Percentiles rank a stretch among this genome's conserved stretches.
These are phyloP conservation scores for Wallacemonas sp. DNA, from an alignment of 208 protist species.

Conservation along the genomic window DNA sequence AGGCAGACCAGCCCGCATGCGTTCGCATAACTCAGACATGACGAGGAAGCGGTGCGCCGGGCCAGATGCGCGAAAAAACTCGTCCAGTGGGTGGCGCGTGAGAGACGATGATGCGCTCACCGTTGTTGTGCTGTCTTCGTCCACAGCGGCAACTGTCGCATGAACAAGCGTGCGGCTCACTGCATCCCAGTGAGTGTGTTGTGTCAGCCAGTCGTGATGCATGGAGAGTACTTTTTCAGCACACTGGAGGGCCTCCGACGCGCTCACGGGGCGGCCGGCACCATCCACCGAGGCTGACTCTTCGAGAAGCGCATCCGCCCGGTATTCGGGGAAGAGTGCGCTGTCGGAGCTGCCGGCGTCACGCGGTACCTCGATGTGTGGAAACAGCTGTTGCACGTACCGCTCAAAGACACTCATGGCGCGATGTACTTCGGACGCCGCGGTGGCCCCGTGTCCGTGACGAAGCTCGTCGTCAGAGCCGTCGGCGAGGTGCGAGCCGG, in stretches of 20 bases:
- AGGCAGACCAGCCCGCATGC: background rate
- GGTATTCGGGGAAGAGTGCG: slow-evolving; percentile 2
- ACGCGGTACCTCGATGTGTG: background rate
- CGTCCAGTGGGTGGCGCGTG: background rate
- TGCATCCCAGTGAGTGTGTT: background rate
- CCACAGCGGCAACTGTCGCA: background rate
- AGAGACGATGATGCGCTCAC: background rate
- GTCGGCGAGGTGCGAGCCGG: background rate
- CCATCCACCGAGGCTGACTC: background rate
- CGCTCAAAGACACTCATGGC: background rate
- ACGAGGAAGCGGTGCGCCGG: slow-evolving; percentile 1
- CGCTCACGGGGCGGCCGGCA: background rate
- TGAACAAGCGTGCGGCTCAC: background rate
- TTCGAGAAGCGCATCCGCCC: background rate
- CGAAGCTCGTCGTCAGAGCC: background rate
- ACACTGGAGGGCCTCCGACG: background rate
- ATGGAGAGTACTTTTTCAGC: background rate
- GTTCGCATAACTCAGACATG: background rate
- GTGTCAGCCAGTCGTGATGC: background rate
- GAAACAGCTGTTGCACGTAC: background rate
- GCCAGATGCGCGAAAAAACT: slow-evolving; percentile 9
- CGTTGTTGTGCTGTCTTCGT: background rate
- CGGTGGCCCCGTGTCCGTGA: background rate
- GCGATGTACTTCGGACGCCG: background rate
- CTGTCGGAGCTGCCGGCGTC: slow-evolving; percentile 9